Evolutionary conservation across 1,284 basidiomycete species (phyloP).

Genomic region (Tremellales sp.): DNA sequence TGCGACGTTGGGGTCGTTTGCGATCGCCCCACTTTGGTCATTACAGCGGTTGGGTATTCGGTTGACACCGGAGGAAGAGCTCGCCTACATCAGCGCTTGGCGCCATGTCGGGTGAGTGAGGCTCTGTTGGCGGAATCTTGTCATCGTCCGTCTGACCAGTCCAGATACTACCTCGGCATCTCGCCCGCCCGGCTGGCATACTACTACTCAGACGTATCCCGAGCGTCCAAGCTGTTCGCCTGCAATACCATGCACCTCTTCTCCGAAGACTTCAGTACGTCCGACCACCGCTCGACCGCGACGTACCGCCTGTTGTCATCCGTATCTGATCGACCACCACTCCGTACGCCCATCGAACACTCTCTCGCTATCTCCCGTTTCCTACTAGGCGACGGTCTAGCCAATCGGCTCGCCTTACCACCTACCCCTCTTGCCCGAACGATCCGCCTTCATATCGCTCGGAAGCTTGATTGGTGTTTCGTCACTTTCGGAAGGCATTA

Average conservation of each 20-base stretch:
- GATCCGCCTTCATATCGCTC: background rate
- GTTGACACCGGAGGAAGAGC: conserved; percentile 14
- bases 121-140: background rate
- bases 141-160: no score
- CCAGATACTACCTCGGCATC: conserved; percentile 23
- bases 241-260: conserved; percentile 24
- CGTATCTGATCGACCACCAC: conserved; percentile 14
- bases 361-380: conserved; percentile 17
- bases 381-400: conserved; percentile 19
- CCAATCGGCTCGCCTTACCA: conserved; percentile 16
- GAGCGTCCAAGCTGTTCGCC: conserved; percentile 20
- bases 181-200: conserved; percentile 7
- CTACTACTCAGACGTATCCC: conserved; percentile 11
- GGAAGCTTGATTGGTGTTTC: conserved; percentile 6
- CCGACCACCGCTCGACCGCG: conserved; percentile 11
- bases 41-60: conserved; percentile 15
- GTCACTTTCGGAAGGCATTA: conserved; percentile 10
- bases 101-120: conserved; percentile 20
- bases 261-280: conserved; percentile 1
- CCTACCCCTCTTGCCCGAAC: background rate
- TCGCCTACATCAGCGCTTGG: conserved; percentile 20
- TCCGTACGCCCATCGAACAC: conserved; percentile 8
- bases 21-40: conserved; percentile 24
- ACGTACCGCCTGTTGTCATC: conserved; percentile 20
- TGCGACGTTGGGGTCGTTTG: conserved; percentile 23